A percentile compares a stretch with the other conserved stretches of the same genome.
Evolutionary conservation across 208 protist genomes (phyloP).

Genomic region (Angomonas deanei): DNA sequence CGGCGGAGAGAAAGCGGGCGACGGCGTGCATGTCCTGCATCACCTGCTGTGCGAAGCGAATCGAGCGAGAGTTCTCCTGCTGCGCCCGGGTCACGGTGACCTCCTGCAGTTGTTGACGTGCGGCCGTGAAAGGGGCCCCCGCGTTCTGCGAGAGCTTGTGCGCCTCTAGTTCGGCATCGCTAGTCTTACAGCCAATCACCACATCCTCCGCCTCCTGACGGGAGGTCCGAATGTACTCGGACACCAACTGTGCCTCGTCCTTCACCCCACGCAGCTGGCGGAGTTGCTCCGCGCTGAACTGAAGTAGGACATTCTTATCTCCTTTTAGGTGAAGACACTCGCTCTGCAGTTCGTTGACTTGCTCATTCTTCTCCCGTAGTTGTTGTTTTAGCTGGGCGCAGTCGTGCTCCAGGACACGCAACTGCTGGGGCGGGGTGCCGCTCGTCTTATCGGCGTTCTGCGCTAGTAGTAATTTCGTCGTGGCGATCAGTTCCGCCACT

Average conservation of each 20-base stretch:
- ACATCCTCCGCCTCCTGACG: constrained; percentile 47
- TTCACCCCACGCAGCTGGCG: constrained; percentile 55
- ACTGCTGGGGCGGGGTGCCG: constrained; percentile 34
- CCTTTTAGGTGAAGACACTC: constrained; percentile 26
- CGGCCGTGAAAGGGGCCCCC: background rate
- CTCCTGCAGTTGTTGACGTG: constrained; percentile 2
- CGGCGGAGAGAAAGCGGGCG: constrained; percentile 49
- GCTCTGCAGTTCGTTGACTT: constrained; percentile 25
- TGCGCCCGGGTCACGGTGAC: background rate
- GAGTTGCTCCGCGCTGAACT: constrained; percentile 23
- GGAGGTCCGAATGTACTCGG: constrained; percentile 53
- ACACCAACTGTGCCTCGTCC: constrained; percentile 64
- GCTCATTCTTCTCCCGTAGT: constrained; percentile 18
- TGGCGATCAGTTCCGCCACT: constrained; percentile 33
- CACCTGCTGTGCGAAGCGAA: constrained; percentile 54
- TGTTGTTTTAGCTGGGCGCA: constrained; percentile 35
- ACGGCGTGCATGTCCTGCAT: constrained; percentile 61
- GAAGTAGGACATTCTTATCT: constrained; percentile 27
- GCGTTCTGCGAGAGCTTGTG: constrained; percentile 5
- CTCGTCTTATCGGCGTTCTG: constrained; percentile 47
- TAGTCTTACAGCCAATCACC: constrained; percentile 12
- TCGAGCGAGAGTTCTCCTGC: constrained; percentile 1
- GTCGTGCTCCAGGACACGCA: constrained; percentile 18
- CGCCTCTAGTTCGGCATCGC: constrained; percentile 4
- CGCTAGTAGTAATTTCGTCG: constrained; percentile 39